Base-by-base conservation (phyloP, 192 early-diverging fungal genomes). In the Coemansia sp. region DNA sequence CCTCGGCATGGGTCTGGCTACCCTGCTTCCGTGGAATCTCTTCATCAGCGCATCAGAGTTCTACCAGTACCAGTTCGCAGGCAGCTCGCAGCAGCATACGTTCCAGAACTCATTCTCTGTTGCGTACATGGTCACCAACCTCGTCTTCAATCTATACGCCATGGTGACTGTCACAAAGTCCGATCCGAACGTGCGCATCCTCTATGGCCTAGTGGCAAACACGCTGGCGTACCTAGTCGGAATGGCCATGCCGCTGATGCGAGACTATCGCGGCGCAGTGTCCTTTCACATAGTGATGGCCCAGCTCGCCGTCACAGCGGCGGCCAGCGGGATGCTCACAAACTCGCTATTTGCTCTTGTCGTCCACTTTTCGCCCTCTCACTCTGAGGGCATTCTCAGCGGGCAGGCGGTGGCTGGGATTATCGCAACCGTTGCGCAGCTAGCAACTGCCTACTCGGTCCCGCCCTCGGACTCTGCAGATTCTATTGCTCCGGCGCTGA, bases 21-120 rank as follows among this genome's bases (percentile, higher is more conserved):
- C 90, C 70, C 77, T 94, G 40, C 70, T 94, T 35, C 89, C 91
- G 29, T 94, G 92, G 92, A 94, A 94, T 77, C 83, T 89, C 27
- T 92, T 92, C 53, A 94, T 94, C 73, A 91, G 87, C 42, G 91
- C 92, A 2, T 86, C 89, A 1, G 89, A 88, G 61, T 94, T 89
- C 70, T 94, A 91, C 77, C 76, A 74, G 17, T 71, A 79, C 41
- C 77, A 84, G 67, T 91, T 92, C 71, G 65, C 69, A 31, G 87
- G 86, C 31, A 88, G 89, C 19, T 43, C 73, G 1, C 88, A 87
- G 42, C 82, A 83, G 27, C 61, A 86, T 40, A 88, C 86, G 24
- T 94, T 92, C 74, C 90, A 91, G 61, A 92, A 89, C 78, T 94
- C 88, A 76, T 94, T 94, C 65, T 89, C 88, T 3, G 79, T 86